Evolutionary conservation across 2,329 filamentous ascomycete species (phyloP), one percentile per base, ranked within the genome.

Genomic region (Paramyrothecium sp.): DNA sequence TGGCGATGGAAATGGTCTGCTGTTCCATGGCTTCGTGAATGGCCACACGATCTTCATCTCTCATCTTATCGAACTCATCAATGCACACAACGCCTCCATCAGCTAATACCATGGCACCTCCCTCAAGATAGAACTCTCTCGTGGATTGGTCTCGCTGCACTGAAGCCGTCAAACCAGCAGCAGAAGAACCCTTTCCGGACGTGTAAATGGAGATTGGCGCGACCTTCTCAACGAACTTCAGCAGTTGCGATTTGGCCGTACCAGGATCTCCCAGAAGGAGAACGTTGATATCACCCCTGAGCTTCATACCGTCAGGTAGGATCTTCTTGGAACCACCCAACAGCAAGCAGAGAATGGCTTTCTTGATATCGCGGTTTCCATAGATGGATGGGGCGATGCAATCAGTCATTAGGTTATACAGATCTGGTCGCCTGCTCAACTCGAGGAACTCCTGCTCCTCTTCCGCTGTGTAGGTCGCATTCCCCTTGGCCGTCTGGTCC

Each of bases 11-110:
- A 60, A 99, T 99, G 0, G 95, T 99, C 75, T 99, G 95, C 77
- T 99, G 95, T 73, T 99, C 95, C 95, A 99, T 99, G 58, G 95
- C 95, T 83, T 99, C 95, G 81, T 99, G 95, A 64, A 99, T 99
- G 2, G 95, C 95, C 7, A 98, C 95, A 65, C 95, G 86, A 67
- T 99, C 95, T 73, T 99, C 95, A 71, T 99, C 95, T 61, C 95
- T 85, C 95, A 99, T 99, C 81, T 99, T 99, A 79, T 99, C 95
- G 70, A 99, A 99, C 76, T 99, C 95, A 70, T 99, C 95, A 66
- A 99, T 99, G 74, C 95, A 98, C 11, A 98, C 95, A 1, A 98
- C 94, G 66, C 95, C 95, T 2, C 93, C 93, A 64, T 99, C 95
- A 3, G 95, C 95, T 19, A 99, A 85, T 3, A 99, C 95, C 95